Conservation (phyloP, 2,329 filamentous ascomycete genomes). For the Penicillium corylophilum region DNA sequence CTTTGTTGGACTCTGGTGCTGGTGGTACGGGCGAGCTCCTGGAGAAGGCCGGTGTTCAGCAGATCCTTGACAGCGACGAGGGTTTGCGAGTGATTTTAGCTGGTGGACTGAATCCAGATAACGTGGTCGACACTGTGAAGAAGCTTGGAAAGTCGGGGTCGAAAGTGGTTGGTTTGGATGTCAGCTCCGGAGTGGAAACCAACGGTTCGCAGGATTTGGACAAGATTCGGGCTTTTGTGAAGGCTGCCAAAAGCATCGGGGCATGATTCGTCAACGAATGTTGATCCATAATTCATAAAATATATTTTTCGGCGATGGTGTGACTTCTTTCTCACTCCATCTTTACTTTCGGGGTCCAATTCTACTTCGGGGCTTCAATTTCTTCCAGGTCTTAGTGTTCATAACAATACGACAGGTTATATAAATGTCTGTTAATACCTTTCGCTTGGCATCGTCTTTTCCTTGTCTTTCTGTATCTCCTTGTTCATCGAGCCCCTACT, state of each 20-base stretch:
- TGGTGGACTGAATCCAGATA: conserved; percentile 77
- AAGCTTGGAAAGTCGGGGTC: conserved; percentile 60
- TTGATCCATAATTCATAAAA: neutral
- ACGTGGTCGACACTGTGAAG: conserved; percentile 67
- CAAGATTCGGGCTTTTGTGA: conserved; percentile 79
- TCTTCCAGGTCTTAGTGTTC: too few species aligned
- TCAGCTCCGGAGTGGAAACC: conserved; percentile 89
- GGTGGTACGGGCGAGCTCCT: conserved; percentile 79
- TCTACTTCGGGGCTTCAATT: too few species aligned
- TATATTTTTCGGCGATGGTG: neutral
- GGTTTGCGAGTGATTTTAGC: conserved; percentile 78
- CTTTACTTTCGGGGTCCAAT: too few species aligned
- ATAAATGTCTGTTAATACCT: neutral
- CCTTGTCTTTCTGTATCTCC: too few species aligned
- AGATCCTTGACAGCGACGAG: conserved; percentile 63
- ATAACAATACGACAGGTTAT: conserved; percentile 2
- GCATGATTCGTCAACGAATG: conserved; percentile 17
- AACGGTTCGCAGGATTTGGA: conserved; percentile 75
- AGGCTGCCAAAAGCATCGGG: conserved; percentile 62
- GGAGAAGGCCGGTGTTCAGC: conserved; percentile 68
- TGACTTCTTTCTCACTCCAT: conserved; percentile 12
- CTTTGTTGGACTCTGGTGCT: conserved; percentile 81
- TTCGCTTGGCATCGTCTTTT: too few species aligned
- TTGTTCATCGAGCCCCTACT: too few species aligned
- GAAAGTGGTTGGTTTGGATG: conserved; percentile 79